Evolutionary conservation across 805 yeast genomes (phyloP), one percentile per base, ranked within the genome.

Genomic region (Myxozyma geophila): DNA sequence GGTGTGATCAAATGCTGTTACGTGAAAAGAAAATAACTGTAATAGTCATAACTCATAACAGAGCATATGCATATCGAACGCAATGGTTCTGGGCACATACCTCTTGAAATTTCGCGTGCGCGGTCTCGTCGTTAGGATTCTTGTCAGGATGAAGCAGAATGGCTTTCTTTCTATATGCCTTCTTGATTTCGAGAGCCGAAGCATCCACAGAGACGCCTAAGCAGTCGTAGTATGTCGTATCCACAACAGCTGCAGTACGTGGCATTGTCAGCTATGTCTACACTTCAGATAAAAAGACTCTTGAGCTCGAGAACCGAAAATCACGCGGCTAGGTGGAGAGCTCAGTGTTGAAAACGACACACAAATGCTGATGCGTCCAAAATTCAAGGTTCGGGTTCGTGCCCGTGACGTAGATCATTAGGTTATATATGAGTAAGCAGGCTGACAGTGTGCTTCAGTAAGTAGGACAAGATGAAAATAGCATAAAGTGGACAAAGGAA

Each of bases 101-200:
- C 62, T 84, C 89, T 76, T 95, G 97, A 77, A 95, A 95, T 71
- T 88, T 87, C 56, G 83, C 85, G 13, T 93, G 91, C 15, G 99
- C 99, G 12, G 84, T 83, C 47, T 95, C 96, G 74, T 95, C 96
- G 72, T 89, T 87, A n/a, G 96, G 97, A 73, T 93, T 91, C 79
- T 95, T 95, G 75, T 95, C 99, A 0, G 99, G 99, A 75, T 93
- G 99, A 56, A 90, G 89, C 62, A 80, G 81, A 76, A 93, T 88
- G 7, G 98, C 98, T 75, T 86, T 86, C 74, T 89, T 89, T 67
- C 99, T 83, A 76, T 95, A 95, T 0, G 98, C 96, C 75, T 91
- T 91, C 77, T 95, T 95, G 76, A 95, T 90, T 68, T 95, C 96
- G 10, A 84, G 79, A 4, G 87, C 87, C 0, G 89, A 82, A 19